Conservation (phyloP, 2,329 filamentous ascomycete species). For the Sclerotinia glacialis region DNA sequence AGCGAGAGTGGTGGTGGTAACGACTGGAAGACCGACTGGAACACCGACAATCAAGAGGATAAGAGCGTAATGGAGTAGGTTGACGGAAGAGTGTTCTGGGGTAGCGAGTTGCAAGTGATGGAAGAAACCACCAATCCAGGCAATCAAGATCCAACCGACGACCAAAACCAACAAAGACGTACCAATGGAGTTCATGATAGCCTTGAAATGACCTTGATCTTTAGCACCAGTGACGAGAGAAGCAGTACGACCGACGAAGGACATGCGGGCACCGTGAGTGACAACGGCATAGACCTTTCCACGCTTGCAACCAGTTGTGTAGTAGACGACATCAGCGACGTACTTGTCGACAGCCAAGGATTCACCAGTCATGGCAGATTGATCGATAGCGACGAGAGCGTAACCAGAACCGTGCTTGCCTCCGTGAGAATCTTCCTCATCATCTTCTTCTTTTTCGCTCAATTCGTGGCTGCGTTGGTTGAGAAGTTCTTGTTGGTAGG, state of each 20-base stretch:
- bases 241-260: conserved; percentile 75
- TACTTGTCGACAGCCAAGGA: conserved; percentile 77
- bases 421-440: conserved; percentile 53
- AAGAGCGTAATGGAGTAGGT: conserved; percentile 65
- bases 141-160: conserved; percentile 71
- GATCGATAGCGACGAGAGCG: conserved; percentile 68
- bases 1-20: conserved; percentile 73
- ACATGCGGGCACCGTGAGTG: conserved; percentile 64
- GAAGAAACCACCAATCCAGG: conserved; percentile 79
- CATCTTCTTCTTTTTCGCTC: conserved; percentile 54
- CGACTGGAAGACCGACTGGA: conserved; percentile 74
- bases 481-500: conserved; percentile 64
- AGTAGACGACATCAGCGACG: conserved; percentile 73
- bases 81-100: conserved; percentile 56
- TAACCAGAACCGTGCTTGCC: conserved; percentile 56
- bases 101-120: conserved; percentile 63
- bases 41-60: conserved; percentile 76
- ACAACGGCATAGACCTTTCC: conserved; percentile 71
- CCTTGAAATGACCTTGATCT: conserved; percentile 77
- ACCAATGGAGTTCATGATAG: conserved; percentile 79
- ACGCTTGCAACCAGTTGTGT: conserved; percentile 79
- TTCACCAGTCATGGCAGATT: conserved; percentile 78
- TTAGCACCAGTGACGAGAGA: conserved; percentile 71
- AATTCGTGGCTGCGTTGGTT: conserved; percentile 58
- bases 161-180: conserved; percentile 71